Conservation (phyloP, 2,329 filamentous ascomycete species). For the Diaporthe velutina region DNA sequence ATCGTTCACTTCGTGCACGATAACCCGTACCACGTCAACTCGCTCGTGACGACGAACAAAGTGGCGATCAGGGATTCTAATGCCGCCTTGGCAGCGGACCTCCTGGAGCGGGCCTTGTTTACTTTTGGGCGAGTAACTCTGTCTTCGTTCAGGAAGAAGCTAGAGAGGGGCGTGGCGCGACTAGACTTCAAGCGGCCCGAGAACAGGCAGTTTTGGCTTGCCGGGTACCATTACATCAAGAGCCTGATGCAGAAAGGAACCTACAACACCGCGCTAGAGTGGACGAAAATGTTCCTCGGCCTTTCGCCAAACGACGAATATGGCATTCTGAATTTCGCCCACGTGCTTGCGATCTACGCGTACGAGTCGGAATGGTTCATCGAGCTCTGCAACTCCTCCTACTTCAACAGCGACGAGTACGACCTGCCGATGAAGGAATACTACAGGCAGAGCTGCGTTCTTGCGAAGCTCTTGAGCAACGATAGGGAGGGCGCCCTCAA, state of each 20-base stretch:
- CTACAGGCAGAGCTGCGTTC: slow-evolving; percentile 79
- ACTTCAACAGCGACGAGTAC: slow-evolving; percentile 52
- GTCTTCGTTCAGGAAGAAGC: slow-evolving; percentile 81
- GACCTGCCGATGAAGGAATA: slow-evolving; percentile 64
- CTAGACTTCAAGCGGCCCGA: slow-evolving; percentile 86
- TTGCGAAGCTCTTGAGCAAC: slow-evolving; percentile 81
- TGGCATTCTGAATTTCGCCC: slow-evolving; percentile 82
- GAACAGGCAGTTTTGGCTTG: slow-evolving; percentile 93
- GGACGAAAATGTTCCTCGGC: slow-evolving; percentile 86
- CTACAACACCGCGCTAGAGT: slow-evolving; percentile 92
- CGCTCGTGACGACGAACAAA: slow-evolving; percentile 92
- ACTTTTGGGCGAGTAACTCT: slow-evolving; percentile 91
- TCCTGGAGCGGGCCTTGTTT: slow-evolving; percentile 92
- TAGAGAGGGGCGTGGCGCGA: slow-evolving; percentile 83
- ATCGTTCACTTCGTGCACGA: slow-evolving; percentile 81
- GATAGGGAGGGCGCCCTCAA: slow-evolving; percentile 75
- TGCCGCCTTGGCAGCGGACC: slow-evolving; percentile 85
- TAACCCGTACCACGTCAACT: slow-evolving; percentile 92
- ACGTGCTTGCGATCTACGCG: slow-evolving; percentile 86
- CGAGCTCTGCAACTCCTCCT: slow-evolving; percentile 69
- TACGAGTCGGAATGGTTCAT: slow-evolving; percentile 83
- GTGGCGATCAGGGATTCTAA: slow-evolving; percentile 94
- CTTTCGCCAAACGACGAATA: slow-evolving; percentile 86
- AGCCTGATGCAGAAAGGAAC: slow-evolving; percentile 92
- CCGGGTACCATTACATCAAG: slow-evolving; percentile 88